Base-by-base conservation (phyloP, 257 asterid genomes). In the Ilex aquifolium region DNA sequence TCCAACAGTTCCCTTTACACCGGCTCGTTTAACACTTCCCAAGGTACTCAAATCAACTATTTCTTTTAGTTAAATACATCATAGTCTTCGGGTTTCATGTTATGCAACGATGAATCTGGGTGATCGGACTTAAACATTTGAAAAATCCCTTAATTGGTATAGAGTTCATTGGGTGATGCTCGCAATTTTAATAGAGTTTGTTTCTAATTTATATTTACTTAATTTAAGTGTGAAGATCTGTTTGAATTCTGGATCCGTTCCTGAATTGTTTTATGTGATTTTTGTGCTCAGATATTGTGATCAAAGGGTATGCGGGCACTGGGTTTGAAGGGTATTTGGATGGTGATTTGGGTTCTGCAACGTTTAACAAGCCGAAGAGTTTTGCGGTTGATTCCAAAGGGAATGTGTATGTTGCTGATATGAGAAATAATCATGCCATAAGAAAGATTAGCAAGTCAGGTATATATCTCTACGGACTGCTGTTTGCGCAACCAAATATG, bases 371-470 rank as follows among this genome's bases (percentile, higher is more conserved):
- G 76, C 90, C 95, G 1, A 66, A 46, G 75, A 88, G 91, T 72
- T 88, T 91, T 67, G 88, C 90, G 0, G 82, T 86, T 71, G 97
- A 91, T 84, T 74, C 50, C 68, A 81, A 42, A 13, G 96, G 95
- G 56, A 91, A 91, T 71, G 62, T 88, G 16, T 91, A 91, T 65
- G 91, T 88, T 32, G 96, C 96, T 42, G 96, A 91, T 65, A 66
- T 7, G 10, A 17, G 48, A 69, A 68, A 57, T 60, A 85, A 80
- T 64, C 83, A 72, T 76, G 81, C 83, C 32, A 79, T 91, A 65
- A 76, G 97, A 74, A 91, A 83, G 83, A 84, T 91, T 59, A 74
- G 84, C 61, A 76, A 75, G 73, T 76, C 94, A 72, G 95, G 98
- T 81, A 63, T 81, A 63, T 31, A 12, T 46, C 13, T 3, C 52